Evolutionary conservation across 345 rosid species (phyloP), one percentile per base, ranked within the genome.

Genomic region (Toxicodendron radicans): DNA sequence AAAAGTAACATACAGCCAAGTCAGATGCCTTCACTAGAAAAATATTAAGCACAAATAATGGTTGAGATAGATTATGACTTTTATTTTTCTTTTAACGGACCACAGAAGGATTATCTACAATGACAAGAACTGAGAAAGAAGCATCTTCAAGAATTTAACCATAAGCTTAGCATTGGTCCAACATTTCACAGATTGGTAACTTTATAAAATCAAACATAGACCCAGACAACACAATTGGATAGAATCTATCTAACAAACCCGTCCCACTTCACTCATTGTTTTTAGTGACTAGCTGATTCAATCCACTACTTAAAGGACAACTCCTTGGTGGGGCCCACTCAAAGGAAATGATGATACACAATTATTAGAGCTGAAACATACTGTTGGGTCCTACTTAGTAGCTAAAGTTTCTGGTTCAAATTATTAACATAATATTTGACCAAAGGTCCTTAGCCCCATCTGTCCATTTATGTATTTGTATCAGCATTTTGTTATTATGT

Each of bases 121-220:
- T 46, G 46, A 1, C 23, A 62, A 67, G 56, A 61, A 71, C 45
- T 67, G 32, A 45, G 18, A 10, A 45, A 49, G 32, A 52, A 62
- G 61, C 33, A 72, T 64, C 43, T 70, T 52, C 58, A 66, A 48
- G 68, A 69, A 53, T 73, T 75, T 45, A 68, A 61, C 38, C 24
- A 58, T 65, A 77, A 72, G 46, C 51, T 73, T 53, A 68, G 60
- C 69, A 67, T 62, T 45, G 32, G 41, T 41, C 48, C 3, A 17
- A 53, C 41, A 51, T 68, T 23, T 21, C 48, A 61, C 23, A 76
- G 58, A 75, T 64, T 54, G 67, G 27, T 76, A 43, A 24, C 46
- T 73, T 53, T 30, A 5, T 63, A 79, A 63, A 63, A 58, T 64
- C 59, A 64, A 64, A 72, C 51, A 70, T 23, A 9, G 68, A 72